Evolutionary conservation across 768 basidiomycete genomes (phyloP).

Genomic region (Tephrocybe sp.): DNA sequence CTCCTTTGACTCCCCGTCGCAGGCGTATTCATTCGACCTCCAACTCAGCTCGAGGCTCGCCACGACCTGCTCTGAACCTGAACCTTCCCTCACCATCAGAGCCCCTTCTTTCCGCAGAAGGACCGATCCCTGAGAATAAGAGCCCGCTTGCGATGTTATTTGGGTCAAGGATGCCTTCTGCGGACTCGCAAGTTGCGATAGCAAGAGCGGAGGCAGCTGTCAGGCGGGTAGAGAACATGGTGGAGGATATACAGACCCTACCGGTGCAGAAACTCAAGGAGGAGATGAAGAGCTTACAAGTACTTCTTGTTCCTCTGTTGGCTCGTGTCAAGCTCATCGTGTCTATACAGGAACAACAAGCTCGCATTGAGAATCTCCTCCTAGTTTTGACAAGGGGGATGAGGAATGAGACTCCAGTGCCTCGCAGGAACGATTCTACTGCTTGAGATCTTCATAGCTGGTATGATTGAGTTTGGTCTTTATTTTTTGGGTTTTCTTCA

Average conservation of each 20-base stretch:
- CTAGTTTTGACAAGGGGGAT: constrained; percentile 66
- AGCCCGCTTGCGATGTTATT: constrained; percentile 56
- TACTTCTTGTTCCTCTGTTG: constrained; percentile 23
- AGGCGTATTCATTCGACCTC: constrained; percentile 23
- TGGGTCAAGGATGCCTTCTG: constrained; percentile 17
- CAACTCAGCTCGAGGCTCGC: constrained; percentile 21
- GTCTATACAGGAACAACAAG: constrained; percentile 59
- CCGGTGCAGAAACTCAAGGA: constrained; percentile 68
- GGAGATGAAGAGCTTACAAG: constrained; percentile 83
- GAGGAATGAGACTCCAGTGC: constrained; percentile 41
- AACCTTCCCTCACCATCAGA: constrained; percentile 17
- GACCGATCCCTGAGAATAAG: constrained; percentile 22
- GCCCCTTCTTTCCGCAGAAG: constrained; percentile 19
- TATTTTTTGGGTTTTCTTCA: not conserved
- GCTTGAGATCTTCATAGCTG: not conserved
- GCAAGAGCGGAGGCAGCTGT: constrained; percentile 44
- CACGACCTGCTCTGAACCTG: constrained; percentile 17
- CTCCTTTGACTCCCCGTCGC: constrained; percentile 21
- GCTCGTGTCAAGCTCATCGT: not conserved
- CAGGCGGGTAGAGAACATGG: constrained; percentile 54
- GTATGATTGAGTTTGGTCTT: not conserved
- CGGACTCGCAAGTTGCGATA: constrained; percentile 14
- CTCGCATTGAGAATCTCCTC: constrained; percentile 71
- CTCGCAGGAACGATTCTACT: constrained; percentile 5
- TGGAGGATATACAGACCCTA: constrained; percentile 61